Percentiles rank a stretch among this genome's conserved stretches.
phyloP scores from a whole-genome alignment of 1,139 yeast species.

The Oligophagozyma castellii region DNA sequence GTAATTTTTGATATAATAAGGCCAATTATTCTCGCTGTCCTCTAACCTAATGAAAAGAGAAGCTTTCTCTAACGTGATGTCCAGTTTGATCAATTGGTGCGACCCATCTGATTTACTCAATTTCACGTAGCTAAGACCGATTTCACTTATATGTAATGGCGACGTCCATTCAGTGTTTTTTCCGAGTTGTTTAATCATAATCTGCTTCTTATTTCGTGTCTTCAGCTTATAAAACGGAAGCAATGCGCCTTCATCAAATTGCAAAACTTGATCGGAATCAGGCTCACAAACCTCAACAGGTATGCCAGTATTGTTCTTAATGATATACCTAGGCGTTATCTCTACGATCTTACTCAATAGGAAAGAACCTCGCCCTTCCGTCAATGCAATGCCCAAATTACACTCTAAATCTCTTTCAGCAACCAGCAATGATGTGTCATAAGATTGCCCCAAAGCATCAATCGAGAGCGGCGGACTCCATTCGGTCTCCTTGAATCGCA shows the following conservation, averaged over 20 bases:
- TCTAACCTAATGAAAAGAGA: conserved; percentile 65
- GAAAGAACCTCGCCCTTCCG: conserved; percentile 84
- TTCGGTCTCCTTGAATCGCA: conserved; percentile 57
- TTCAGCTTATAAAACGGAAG: conserved; percentile 44
- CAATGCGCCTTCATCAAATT: conserved; percentile 35
- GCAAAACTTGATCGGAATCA: conserved; percentile 39
- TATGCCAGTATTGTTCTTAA: conserved; percentile 47
- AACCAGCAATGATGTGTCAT: conserved; percentile 49
- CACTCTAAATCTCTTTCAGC: conserved; percentile 51
- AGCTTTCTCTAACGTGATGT: conserved; percentile 64
- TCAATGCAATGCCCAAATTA: conserved; percentile 59
- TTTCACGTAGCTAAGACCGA: conserved; percentile 70
- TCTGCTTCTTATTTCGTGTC: conserved; percentile 31
- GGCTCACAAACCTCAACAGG: conserved; percentile 50
- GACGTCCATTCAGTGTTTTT: conserved; percentile 67
- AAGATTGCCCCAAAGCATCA: conserved; percentile 79
- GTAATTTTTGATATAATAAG: conserved; percentile 79
- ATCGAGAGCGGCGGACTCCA: conserved; percentile 71
- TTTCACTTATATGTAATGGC: conserved; percentile 70
- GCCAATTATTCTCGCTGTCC: conserved; percentile 77
- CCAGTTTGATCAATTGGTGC: conserved; percentile 58
- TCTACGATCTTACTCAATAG: conserved; percentile 65
- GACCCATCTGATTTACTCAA: conserved; percentile 47
- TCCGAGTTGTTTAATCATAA: conserved; percentile 46
- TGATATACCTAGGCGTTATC: conserved; percentile 68